phyloP scores from a whole-genome alignment of 83 land plant species.

The Thuja plicata region DNA sequence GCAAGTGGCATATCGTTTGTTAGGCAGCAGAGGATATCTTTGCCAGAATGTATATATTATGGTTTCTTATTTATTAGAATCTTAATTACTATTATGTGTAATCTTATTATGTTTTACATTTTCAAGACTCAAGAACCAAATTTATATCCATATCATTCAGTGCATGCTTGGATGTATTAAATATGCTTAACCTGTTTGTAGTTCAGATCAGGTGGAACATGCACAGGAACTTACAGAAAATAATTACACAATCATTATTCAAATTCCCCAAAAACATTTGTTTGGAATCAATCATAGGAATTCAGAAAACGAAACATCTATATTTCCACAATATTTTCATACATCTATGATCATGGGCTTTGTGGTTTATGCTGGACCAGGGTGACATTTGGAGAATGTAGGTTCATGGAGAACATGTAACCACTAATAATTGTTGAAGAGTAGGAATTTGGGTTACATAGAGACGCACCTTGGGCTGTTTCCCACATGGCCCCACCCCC shows the following conservation, averaged over 20 bases:
- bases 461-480: too few relatives aligned
- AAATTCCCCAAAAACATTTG: background rate
- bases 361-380: background rate
- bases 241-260: background rate
- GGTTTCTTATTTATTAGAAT: background rate
- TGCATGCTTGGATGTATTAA: background rate
- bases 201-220: background rate
- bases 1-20: slow-evolving; percentile 91
- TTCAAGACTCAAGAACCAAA: background rate
- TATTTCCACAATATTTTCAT: background rate
- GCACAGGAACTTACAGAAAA: background rate
- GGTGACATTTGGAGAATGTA: background rate
- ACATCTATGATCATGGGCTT: background rate
- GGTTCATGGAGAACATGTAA: background rate
- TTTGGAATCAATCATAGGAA: background rate
- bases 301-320: background rate
- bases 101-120: background rate
- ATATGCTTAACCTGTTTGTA: background rate
- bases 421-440: background rate
- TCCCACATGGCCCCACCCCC: too few relatives aligned
- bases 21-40: slow-evolving; percentile 90
- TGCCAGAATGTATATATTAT: slow-evolving; percentile 66
- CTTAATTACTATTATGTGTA: background rate
- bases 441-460: background rate
- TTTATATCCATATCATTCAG: background rate